Evolutionary conservation across 306 rosid genomes (phyloP).

Genomic region (Cucumis cinereus): DNA sequence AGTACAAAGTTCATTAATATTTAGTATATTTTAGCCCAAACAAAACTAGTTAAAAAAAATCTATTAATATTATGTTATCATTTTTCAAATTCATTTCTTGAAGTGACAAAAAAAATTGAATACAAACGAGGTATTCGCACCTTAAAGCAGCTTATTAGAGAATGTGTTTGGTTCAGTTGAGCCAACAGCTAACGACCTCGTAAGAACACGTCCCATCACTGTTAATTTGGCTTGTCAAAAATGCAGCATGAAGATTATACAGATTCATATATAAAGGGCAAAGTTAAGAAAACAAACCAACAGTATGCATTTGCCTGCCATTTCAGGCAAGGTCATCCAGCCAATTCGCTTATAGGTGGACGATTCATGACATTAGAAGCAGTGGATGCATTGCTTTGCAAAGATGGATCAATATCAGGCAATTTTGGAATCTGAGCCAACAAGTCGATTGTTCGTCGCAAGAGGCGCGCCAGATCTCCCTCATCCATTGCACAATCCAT

Average conservation of each 20-base stretch:
- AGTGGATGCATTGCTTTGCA: conserved; percentile 62
- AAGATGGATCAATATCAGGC: conserved; percentile 63
- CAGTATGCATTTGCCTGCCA: background rate
- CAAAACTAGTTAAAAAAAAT: background rate
- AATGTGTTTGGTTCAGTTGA: background rate
- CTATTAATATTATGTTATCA: background rate
- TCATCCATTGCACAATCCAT: conserved; percentile 99
- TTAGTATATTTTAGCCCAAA: too few relatives aligned
- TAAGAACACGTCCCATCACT: background rate
- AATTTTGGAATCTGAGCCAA: conserved; percentile 86
- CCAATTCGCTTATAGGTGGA: conserved; percentile 88
- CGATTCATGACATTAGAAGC: conserved; percentile 86
- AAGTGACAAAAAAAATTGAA: background rate
- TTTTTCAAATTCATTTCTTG: background rate
- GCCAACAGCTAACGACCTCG: background rate
- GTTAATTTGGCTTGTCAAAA: background rate
- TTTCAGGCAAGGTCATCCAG: conserved; percentile 26
- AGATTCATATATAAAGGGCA: background rate
- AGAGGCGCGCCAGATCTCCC: conserved; percentile 91
- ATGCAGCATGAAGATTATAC: background rate
- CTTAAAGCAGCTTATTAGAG: background rate
- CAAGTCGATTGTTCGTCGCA: conserved; percentile 72
- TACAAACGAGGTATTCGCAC: background rate
- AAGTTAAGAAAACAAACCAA: background rate
- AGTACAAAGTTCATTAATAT: too few relatives aligned